Percentiles rank a stretch among this genome's conserved stretches.
Evolutionary conservation across 345 rosid species (phyloP).

Genomic region (Eutrema heterophyllum): DNA sequence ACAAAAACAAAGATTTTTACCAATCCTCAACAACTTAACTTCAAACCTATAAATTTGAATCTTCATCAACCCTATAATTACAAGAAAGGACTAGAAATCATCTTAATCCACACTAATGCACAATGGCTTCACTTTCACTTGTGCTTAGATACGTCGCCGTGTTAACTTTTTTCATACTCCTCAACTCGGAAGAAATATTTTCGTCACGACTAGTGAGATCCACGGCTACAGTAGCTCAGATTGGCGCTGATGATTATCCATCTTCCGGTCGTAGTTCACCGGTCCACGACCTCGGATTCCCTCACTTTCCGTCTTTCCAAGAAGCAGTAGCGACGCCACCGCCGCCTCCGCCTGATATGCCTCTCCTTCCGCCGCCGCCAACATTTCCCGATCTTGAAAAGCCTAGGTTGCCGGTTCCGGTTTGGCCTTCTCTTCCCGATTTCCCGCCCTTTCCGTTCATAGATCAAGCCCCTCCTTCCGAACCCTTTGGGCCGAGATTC

Average conservation of each 20-base stretch:
- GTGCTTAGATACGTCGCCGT: conserved; percentile 14
- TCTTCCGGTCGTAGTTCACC: conserved; percentile 29
- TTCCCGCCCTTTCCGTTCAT: conserved; percentile 23
- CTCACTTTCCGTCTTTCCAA: conserved; percentile 19
- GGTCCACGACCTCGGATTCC: conserved; percentile 26
- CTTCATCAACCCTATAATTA: neutral
- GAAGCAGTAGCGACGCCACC: conserved; percentile 5
- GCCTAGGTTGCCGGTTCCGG: conserved; percentile 11
- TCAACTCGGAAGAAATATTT: neutral
- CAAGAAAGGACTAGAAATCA: neutral
- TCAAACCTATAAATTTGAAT: conserved; percentile 6
- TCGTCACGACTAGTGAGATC: conserved; percentile 19
- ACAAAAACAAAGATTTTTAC: neutral
- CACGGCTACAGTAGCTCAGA: conserved; percentile 6
- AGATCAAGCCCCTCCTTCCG: conserved; percentile 16
- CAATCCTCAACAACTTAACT: neutral
- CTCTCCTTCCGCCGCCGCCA: conserved; percentile 2
- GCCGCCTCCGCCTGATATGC: conserved; percentile 1
- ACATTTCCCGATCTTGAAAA: neutral
- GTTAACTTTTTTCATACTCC: neutral
- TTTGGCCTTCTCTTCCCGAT: conserved; percentile 22
- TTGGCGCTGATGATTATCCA: conserved; percentile 31
- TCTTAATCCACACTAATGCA: neutral
- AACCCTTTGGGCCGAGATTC: neutral
- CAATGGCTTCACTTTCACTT: conserved; percentile 16